Evolutionary conservation across 169 alveolate species (phyloP), one percentile per base, ranked within the genome.

Genomic region (Plasmodium knowlesi): DNA sequence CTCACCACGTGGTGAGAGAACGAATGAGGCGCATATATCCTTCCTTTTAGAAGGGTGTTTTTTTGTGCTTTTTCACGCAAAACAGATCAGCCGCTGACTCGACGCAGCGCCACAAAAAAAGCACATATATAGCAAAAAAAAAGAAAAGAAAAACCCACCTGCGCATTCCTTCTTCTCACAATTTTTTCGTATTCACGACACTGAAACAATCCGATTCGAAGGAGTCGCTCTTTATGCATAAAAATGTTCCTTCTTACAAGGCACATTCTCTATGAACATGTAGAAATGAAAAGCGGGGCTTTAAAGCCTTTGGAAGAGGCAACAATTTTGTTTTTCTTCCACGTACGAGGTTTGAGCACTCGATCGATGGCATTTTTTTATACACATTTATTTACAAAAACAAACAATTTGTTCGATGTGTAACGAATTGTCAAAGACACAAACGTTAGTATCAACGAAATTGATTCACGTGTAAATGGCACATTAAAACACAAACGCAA

Each of bases 381-480:
- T 41, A 28, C 50, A 79, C 34, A 61, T 30, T 39, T 79, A 37
- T 79, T 79, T 79, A 79, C 70, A 28, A 41, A 79, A n/a, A 30
- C 32, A 79, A 79, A 79, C 28, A 79, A 19, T 22, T 79, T 79
- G 46, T 37, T 37, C 73, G 57, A 79, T 79, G 43, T 79, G 32
- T 79, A 79, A 79, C 57, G 84, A 79, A 79, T 79, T 28, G 76
- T 14, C 3, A 43, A 79, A 79, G 84, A 79, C 70, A 79, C 70
- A 79, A 22, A 79, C 50, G 70, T 37, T 41, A 79, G 19, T 37
- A 12, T 5, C 57, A 79, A 41, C 54, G 84, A 30, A 79, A 32
- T 79, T 37, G 30, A 79, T n/a, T 39, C 70, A 41, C 54, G 12
- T 2, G 57, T 39, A 79, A 79, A 14, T 79, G 28, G 34, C 28